Base-by-base conservation (phyloP, 2,329 filamentous ascomycete genomes). In the Fonsecaea nubica region DNA sequence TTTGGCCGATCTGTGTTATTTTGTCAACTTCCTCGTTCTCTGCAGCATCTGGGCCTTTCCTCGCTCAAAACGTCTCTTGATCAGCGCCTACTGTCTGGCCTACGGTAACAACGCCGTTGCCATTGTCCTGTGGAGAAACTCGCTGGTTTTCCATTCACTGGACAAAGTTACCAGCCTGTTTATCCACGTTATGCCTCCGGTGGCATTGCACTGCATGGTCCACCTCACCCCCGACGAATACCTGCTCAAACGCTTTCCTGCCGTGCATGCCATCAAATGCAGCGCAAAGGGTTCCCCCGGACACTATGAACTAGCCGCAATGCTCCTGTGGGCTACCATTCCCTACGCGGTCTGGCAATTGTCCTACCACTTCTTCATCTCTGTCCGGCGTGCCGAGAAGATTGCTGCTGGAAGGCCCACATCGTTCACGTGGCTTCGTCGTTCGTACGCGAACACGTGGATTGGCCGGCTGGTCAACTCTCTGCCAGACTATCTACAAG, bases 61-160 rank as follows among this genome's bases (percentile, higher is more conserved):
- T 0, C 82, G 86, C 59, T 97, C 93, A 12, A 97, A 96, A 79
- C 89, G 94, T 53, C 85, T 99, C 15, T 93, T 99, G 78, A 95
- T 96, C 71, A 89, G 92, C 72, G 90, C 92, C 0, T 99, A 93
- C 79, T 98, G 95, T 75, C 84, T 99, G 38, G 92, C 93, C 9
- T 96, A 92, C 76, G 95, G 95, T 69, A 99, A 99, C 80, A 99
- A 99, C 76, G 95, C 95, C 21, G 89, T 97, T 55, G 95, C 95
- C 12, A 98, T 99, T 77, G 93, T 95, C 76, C 95, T 99, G 93
- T 99, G 95, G 95, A 89, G 95, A 70, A 99, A 99, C 78, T 97
- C 93, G 36, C 87, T 99, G 75, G 95, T 99, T 55, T 99, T 99
- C 78, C 95, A 99, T 83, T 96, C 92, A 76, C 89, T 99, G 80